Evolutionary conservation across 1,139 yeast species (phyloP).

Genomic region (Fermentozyma sake): DNA sequence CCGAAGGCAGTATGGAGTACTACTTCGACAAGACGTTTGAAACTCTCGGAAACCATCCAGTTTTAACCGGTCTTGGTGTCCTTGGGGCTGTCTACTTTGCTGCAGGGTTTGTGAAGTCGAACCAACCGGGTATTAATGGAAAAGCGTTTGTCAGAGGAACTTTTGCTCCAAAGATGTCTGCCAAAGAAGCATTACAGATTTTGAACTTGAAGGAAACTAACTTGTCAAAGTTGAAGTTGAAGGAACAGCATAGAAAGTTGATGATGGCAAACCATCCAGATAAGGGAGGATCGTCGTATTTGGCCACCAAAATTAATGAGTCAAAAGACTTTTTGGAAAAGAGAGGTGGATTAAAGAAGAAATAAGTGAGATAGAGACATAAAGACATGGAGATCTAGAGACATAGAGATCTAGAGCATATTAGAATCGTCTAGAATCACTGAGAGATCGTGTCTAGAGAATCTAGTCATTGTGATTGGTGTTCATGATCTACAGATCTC

Average conservation of each 20-base stretch:
- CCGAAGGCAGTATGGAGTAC: constrained; percentile 53
- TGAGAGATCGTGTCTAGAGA: no score
- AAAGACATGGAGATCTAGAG: no score
- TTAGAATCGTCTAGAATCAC: no score
- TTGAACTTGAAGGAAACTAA: constrained; percentile 79
- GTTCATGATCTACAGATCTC: no score
- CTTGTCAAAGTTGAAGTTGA: constrained; percentile 70
- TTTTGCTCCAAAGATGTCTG: constrained; percentile 83
- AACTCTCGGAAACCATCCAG: constrained; percentile 74
- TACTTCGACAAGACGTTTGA: constrained; percentile 63
- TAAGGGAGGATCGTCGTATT: constrained; percentile 92
- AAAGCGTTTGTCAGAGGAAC: constrained; percentile 80
- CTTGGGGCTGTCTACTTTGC: constrained; percentile 60
- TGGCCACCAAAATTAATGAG: constrained; percentile 96
- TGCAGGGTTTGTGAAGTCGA: constrained; percentile 66
- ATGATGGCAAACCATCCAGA: constrained; percentile 97
- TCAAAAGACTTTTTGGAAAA: constrained; percentile 92
- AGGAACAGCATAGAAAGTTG: constrained; percentile 82
- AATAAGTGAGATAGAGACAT: constrained; percentile 20
- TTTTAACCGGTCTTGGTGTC: constrained; percentile 66
- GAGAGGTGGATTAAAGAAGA: constrained; percentile 58
- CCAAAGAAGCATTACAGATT: constrained; percentile 87
- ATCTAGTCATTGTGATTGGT: no score
- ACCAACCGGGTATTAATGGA: constrained; percentile 69
- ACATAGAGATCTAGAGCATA: no score